Evolutionary conservation across 805 yeast species (phyloP).

Genomic region (Cyberlindnera maclurae): DNA sequence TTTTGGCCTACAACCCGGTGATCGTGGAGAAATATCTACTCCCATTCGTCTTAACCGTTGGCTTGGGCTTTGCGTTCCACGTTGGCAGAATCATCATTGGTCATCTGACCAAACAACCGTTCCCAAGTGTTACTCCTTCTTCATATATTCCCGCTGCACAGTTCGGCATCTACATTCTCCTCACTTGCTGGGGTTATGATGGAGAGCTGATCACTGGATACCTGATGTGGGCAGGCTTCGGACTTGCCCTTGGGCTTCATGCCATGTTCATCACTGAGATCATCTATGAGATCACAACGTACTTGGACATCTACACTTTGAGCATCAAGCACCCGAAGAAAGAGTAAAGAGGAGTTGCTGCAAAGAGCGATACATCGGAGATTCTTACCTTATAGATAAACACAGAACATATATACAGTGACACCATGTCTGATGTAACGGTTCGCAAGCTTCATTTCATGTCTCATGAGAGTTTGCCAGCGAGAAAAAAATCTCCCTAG

Average conservation of each 20-base stretch:
- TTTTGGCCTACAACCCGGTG: conserved; percentile 47
- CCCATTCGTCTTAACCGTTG: conserved; percentile 63
- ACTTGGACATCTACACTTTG: conserved; percentile 79
- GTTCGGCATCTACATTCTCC: conserved; percentile 24
- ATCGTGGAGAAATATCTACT: conserved; percentile 31
- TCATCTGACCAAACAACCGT: conserved; percentile 72
- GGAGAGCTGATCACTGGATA: conserved; percentile 38
- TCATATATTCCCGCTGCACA: conserved; percentile 57
- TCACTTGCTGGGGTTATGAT: conserved; percentile 25
- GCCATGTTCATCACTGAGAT: conserved; percentile 68
- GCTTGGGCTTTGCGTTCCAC: conserved; percentile 68
- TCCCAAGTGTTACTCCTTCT: conserved; percentile 70
- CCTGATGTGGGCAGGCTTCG: conserved; percentile 59
- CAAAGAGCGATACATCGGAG: background rate
- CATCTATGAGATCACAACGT: conserved; percentile 71
- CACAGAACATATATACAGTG: background rate
- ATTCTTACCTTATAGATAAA: background rate
- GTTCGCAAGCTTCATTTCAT: background rate
- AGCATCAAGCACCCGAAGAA: conserved; percentile 73
- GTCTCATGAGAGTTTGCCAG: background rate
- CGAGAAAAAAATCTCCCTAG: background rate
- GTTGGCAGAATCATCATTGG: conserved; percentile 91
- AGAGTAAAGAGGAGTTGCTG: conserved; percentile 5
- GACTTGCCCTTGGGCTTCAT: conserved; percentile 62
- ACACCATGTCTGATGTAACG: background rate